Evolutionary conservation across 257 asterid genomes (phyloP).

Genomic region (Echium plantagineum): DNA sequence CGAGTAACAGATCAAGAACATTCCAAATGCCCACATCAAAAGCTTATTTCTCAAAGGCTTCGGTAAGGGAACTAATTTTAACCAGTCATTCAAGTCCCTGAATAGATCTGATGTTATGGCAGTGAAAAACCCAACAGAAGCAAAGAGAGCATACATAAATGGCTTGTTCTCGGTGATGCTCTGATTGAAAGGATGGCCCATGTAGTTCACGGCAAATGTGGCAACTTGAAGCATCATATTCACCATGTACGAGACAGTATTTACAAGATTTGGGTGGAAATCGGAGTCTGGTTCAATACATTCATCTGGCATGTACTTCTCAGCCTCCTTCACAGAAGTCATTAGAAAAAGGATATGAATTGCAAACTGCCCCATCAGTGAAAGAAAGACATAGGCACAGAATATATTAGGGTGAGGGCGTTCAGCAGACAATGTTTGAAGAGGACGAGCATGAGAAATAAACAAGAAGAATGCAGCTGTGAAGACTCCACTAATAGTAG

Average conservation of each 20-base stretch:
- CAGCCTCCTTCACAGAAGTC: conserved; percentile 80
- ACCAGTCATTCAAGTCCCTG: conserved; percentile 76
- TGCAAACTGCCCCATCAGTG: conserved; percentile 82
- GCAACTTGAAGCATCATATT: conserved; percentile 97
- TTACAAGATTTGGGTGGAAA: conserved; percentile 90
- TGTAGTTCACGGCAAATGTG: conserved; percentile 94
- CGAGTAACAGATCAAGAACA: conserved; percentile 48
- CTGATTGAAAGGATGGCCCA: conserved; percentile 98
- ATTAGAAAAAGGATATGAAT: conserved; percentile 73
- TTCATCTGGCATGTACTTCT: conserved; percentile 91
- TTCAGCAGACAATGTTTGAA: conserved; percentile 75
- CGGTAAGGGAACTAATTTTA: conserved; percentile 80
- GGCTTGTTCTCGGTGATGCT: conserved; percentile 81
- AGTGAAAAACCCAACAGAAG: conserved; percentile 67
- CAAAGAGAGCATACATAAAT: conserved; percentile 54
- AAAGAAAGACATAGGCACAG: conserved; percentile 84
- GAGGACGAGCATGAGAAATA: conserved; percentile 91
- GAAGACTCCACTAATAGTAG: conserved; percentile 93
- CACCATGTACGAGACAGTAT: conserved; percentile 96
- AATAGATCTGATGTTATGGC: conserved; percentile 73
- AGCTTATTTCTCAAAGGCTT: conserved; percentile 67
- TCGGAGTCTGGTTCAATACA: conserved; percentile 90
- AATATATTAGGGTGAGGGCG: conserved; percentile 94
- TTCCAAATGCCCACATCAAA: conserved; percentile 61
- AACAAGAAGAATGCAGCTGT: conserved; percentile 93